Percentiles rank a stretch among this genome's conserved stretches.
phyloP scores from a whole-genome alignment of 78 protist species.

The Dictyostelium firmibasis region DNA sequence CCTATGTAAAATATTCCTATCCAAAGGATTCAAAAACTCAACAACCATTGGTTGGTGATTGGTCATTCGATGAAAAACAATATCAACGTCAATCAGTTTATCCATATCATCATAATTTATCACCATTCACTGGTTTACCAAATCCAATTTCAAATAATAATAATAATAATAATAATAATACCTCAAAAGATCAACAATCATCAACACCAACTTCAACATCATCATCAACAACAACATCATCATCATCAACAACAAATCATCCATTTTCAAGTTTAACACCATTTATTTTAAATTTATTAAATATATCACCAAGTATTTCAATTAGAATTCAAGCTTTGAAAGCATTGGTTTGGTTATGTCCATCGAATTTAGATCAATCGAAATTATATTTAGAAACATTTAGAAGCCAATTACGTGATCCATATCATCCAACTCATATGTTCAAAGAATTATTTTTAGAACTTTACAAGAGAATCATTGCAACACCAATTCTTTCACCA shows the following conservation, averaged over 20 bases:
- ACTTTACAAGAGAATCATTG: constrained; percentile 50
- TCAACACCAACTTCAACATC: neutral
- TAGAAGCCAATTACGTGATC: constrained; percentile 31
- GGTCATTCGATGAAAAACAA: constrained; percentile 22
- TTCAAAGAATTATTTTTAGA: constrained; percentile 47
- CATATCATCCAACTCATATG: constrained; percentile 43
- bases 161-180: neutral
- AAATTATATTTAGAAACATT: constrained; percentile 10
- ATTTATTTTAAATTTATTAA: constrained; percentile 6
- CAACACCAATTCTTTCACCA: constrained; percentile 65
- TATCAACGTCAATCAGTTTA: neutral
- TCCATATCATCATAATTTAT: neutral
- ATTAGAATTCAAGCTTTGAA: constrained; percentile 55
- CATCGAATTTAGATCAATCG: constrained; percentile 21
- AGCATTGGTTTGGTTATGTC: constrained; percentile 63
- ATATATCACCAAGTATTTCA: constrained; percentile 40
- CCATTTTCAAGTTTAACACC: constrained; percentile 50
- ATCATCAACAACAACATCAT: neutral
- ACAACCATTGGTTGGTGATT: constrained; percentile 45
- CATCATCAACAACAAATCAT: constrained; percentile 2
- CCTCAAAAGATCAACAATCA: neutral
- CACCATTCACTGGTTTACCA: constrained; percentile 1
- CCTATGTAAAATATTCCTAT: constrained; percentile 35
- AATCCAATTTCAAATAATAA: neutral
- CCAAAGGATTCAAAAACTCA: constrained; percentile 30